A percentile compares a stretch with the other conserved stretches of the same genome.
Conservation (phyloP, 805 yeast genomes). For the Zygotorulaspora florentina region DNA sequence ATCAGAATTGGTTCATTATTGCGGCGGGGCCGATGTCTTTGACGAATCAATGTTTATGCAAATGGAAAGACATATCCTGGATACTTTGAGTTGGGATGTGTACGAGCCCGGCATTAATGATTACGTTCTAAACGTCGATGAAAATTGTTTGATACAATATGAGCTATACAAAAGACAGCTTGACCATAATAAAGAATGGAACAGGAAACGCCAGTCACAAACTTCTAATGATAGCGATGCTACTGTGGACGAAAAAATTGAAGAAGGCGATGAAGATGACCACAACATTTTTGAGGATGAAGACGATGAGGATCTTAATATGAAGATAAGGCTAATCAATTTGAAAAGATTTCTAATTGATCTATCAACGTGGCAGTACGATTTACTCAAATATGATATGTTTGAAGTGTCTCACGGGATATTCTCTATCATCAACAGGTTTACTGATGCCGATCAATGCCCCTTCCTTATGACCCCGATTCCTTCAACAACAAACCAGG, state of each 20-base stretch:
- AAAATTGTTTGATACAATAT: slow-evolving; percentile 41
- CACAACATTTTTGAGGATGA: slow-evolving; percentile 17
- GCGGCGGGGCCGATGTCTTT: slow-evolving; percentile 60
- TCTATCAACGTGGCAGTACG: slow-evolving; percentile 44
- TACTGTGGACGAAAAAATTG: slow-evolving; percentile 24
- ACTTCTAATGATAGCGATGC: slow-evolving; percentile 27
- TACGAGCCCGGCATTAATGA: slow-evolving; percentile 57
- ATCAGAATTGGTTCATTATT: slow-evolving; percentile 63
- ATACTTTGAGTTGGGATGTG: slow-evolving; percentile 68
- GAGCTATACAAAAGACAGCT: slow-evolving; percentile 34
- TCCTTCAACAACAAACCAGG: slow-evolving; percentile 21
- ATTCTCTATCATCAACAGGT: slow-evolving; percentile 29
- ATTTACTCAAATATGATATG: slow-evolving; percentile 35
- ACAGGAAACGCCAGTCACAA: slow-evolving; percentile 21
- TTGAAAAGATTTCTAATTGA: slow-evolving; percentile 50
- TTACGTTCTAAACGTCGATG: slow-evolving; percentile 43
- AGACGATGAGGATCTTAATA: slow-evolving; percentile 30
- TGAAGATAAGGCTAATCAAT: slow-evolving; percentile 40
- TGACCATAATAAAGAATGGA: slow-evolving; percentile 25
- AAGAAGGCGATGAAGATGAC: slow-evolving; percentile 18
- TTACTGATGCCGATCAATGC: slow-evolving; percentile 31
- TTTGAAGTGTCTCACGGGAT: slow-evolving; percentile 33
- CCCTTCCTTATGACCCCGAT: slow-evolving; percentile 29
- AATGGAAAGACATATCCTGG: slow-evolving; percentile 72
- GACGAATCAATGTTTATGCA: slow-evolving; percentile 59